These are phyloP conservation scores for Garcia nutans DNA, from an alignment of 345 rosid species.

Conservation along the genomic window DNA sequence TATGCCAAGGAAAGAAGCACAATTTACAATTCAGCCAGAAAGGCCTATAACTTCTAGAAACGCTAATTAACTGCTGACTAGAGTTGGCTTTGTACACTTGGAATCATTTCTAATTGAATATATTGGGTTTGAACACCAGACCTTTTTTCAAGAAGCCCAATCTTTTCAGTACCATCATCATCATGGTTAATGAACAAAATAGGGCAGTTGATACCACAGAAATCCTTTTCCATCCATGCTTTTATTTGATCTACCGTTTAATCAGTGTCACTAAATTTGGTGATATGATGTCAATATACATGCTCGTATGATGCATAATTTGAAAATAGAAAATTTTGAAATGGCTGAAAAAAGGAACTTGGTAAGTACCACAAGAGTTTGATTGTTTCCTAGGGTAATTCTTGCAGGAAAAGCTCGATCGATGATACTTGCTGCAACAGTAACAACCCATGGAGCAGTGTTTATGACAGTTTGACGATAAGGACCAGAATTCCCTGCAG, in stretches of 20 bases:
- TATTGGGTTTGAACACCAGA: background rate
- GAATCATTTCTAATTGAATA: background rate
- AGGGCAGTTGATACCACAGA: background rate
- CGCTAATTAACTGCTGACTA: background rate
- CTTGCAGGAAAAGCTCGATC: constrained; percentile 21
- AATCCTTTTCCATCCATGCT: background rate
- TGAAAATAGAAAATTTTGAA: background rate
- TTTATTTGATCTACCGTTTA: background rate
- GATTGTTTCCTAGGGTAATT: constrained; percentile 25
- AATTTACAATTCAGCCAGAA: background rate
- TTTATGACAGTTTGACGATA: constrained; percentile 22
- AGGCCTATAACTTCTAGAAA: background rate
- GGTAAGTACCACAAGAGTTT: constrained; percentile 38
- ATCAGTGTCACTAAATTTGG: background rate
- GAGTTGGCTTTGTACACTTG: background rate
- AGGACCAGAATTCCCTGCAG: constrained; percentile 22
- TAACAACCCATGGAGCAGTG: constrained; percentile 23
- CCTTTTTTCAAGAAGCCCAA: no score
- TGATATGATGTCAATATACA: background rate
- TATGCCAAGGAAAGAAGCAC: background rate
- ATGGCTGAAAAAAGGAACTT: constrained; percentile 9
- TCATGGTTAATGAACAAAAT: no score
- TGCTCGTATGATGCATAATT: background rate
- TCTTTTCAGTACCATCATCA: background rate
- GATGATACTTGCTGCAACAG: constrained; percentile 19